Evolutionary conservation across 1,284 basidiomycete genomes (phyloP).

Genomic region (Tranzscheliella williamsii): DNA sequence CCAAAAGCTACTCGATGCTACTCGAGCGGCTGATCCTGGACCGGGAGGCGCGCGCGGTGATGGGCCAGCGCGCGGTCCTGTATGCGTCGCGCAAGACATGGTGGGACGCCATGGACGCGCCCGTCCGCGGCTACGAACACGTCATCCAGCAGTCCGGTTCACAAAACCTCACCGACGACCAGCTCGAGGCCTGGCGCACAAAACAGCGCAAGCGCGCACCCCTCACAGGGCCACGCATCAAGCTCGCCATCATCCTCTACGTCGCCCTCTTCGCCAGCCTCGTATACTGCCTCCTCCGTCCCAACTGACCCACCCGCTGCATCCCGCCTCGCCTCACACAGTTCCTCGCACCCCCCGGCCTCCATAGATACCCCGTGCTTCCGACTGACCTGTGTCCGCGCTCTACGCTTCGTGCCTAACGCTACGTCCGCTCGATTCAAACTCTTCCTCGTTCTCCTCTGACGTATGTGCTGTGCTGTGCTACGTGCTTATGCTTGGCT

Average conservation of each 20-base stretch:
- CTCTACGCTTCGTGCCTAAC: too few relatives aligned
- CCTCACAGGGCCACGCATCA: constrained; percentile 47
- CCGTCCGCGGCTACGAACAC: constrained; percentile 66
- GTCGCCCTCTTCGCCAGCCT: constrained; percentile 35
- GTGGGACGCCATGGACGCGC: constrained; percentile 67
- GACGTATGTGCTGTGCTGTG: too few relatives aligned
- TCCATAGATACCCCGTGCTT: too few relatives aligned
- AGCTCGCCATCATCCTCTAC: constrained; percentile 39
- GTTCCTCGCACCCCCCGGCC: too few relatives aligned
- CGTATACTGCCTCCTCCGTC: constrained; percentile 11
- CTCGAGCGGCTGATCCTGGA: constrained; percentile 62
- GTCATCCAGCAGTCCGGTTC: constrained; percentile 35
- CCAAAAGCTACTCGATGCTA: constrained; percentile 63
- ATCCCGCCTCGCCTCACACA: too few relatives aligned
- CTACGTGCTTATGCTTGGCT: too few relatives aligned
- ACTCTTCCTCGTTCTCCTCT: too few relatives aligned
- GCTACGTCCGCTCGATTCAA: too few relatives aligned
- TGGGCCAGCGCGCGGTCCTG: constrained; percentile 62
- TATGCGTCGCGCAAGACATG: constrained; percentile 64
- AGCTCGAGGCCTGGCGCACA: constrained; percentile 53
- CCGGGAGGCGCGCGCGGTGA: constrained; percentile 60
- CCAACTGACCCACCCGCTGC: too few relatives aligned
- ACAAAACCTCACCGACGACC: constrained; percentile 47
- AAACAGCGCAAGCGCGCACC: constrained; percentile 41
- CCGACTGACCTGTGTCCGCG: too few relatives aligned